Conservation (phyloP, 345 rosid genomes). For the Acer campestre region DNA sequence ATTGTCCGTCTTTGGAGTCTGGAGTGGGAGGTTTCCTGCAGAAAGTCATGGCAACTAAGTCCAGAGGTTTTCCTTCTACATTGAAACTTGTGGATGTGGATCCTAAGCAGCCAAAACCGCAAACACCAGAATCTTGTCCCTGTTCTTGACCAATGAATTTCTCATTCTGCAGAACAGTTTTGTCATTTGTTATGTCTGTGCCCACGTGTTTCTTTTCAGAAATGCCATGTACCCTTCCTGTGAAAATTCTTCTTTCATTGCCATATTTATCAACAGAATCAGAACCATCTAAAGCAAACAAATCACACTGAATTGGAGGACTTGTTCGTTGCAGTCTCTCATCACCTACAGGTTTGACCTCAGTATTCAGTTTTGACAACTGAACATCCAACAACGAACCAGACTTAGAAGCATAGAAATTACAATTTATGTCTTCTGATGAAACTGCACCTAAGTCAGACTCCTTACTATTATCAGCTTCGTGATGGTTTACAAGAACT, state of each 20-base stretch:
- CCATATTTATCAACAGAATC: constrained; percentile 7
- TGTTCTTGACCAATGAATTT: constrained; percentile 26
- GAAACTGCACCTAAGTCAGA: constrained; percentile 27
- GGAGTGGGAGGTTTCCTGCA: constrained; percentile 51
- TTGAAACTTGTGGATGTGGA: constrained; percentile 24
- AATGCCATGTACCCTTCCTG: constrained; percentile 24
- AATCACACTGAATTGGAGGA: constrained; percentile 22
- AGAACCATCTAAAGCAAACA: constrained; percentile 7
- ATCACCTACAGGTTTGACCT: constrained; percentile 26
- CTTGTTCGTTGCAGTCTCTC: constrained; percentile 33
- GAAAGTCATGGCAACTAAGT: constrained; percentile 48
- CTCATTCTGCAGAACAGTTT: constrained; percentile 26
- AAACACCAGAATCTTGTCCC: constrained; percentile 24
- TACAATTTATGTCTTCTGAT: constrained; percentile 28
- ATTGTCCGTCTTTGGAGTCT: constrained; percentile 38
- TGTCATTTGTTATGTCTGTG: constrained; percentile 17
- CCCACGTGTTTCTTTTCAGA: constrained; percentile 27
- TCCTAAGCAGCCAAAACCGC: constrained; percentile 16
- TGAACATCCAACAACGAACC: constrained; percentile 9
- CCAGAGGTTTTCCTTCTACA: constrained; percentile 28
- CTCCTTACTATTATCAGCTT: constrained; percentile 30
- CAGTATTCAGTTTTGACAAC: constrained; percentile 22
- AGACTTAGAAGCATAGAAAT: constrained; percentile 26
- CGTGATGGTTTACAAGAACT: constrained; percentile 27
- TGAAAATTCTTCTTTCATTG: constrained; percentile 18